Conservation (phyloP, 2,329 filamentous ascomycete genomes). For the Aspergillus cejpii region DNA sequence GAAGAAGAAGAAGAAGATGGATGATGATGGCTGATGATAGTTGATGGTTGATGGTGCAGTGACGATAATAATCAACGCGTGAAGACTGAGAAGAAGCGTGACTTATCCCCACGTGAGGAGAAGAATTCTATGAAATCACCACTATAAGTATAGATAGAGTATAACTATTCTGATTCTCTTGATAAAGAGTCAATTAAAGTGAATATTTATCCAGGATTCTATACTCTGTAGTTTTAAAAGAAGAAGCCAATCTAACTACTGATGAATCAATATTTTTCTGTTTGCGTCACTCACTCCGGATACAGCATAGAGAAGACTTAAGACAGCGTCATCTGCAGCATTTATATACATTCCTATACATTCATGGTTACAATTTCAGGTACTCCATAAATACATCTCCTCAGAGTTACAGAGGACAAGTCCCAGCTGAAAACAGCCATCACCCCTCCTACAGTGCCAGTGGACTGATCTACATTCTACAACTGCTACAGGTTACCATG, state of each 20-base stretch:
- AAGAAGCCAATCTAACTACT: too few relatives aligned
- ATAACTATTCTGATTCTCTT: background rate
- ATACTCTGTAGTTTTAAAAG: background rate
- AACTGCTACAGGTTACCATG: background rate
- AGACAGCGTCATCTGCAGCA: background rate
- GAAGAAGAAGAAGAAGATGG: conserved; percentile 1
- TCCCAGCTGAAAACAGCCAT: background rate
- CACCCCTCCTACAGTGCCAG: background rate
- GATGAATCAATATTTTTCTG: background rate
- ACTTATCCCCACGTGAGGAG: background rate
- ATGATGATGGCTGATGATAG: conserved; percentile 5
- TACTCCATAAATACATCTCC: too few relatives aligned
- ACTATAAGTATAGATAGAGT: background rate
- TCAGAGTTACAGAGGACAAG: too few relatives aligned
- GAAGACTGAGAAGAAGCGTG: background rate
- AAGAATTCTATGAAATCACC: background rate
- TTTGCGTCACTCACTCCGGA: background rate
- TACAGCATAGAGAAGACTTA: background rate
- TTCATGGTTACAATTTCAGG: background rate
- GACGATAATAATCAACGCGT: conserved; percentile 2
- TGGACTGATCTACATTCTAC: background rate
- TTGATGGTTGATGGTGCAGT: conserved; percentile 4
- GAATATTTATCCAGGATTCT: too few relatives aligned
- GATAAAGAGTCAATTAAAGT: too few relatives aligned
- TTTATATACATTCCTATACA: too few relatives aligned